phyloP scores from a whole-genome alignment of 2,329 filamentous ascomycete genomes.

The Aspergillus novoparasiticus region DNA sequence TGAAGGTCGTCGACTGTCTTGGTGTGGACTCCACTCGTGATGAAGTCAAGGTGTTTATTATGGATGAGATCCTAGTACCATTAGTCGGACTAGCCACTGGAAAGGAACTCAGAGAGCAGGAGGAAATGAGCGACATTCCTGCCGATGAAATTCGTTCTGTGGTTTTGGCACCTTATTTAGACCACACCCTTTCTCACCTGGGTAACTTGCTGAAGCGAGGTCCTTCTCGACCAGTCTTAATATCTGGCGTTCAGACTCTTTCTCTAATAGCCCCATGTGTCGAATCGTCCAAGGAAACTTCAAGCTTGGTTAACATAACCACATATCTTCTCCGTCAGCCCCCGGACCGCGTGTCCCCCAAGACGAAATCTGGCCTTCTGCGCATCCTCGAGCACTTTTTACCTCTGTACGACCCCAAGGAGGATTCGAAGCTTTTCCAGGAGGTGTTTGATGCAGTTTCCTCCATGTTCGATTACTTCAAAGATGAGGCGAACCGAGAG shows the following conservation, averaged over 20 bases:
- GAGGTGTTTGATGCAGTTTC: constrained; percentile 74
- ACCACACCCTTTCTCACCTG: constrained; percentile 61
- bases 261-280: constrained; percentile 75
- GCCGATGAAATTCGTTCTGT: constrained; percentile 38
- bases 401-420: constrained; percentile 61
- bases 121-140: constrained; percentile 44
- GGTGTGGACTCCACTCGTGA: constrained; percentile 75
- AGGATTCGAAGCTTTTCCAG: constrained; percentile 60
- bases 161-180: constrained; percentile 61
- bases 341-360: constrained; percentile 77
- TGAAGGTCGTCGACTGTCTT: constrained; percentile 72
- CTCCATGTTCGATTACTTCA: constrained; percentile 87
- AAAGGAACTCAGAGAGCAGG: constrained; percentile 55
- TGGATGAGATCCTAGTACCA: constrained; percentile 72
- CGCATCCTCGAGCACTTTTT: constrained; percentile 81
- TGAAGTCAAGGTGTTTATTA: constrained; percentile 79
- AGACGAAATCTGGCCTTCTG: constrained; percentile 78
- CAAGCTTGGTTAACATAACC: constrained; percentile 77
- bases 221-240: constrained; percentile 72
- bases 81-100: constrained; percentile 64
- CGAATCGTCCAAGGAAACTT: constrained; percentile 63
- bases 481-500: constrained; percentile 74
- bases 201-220: constrained; percentile 58
- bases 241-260: constrained; percentile 76
- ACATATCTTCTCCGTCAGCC: constrained; percentile 83